Evolutionary conservation across 2,329 filamentous ascomycete species (phyloP), one percentile per base, ranked within the genome.

Genomic region (Geosmithia morbida): DNA sequence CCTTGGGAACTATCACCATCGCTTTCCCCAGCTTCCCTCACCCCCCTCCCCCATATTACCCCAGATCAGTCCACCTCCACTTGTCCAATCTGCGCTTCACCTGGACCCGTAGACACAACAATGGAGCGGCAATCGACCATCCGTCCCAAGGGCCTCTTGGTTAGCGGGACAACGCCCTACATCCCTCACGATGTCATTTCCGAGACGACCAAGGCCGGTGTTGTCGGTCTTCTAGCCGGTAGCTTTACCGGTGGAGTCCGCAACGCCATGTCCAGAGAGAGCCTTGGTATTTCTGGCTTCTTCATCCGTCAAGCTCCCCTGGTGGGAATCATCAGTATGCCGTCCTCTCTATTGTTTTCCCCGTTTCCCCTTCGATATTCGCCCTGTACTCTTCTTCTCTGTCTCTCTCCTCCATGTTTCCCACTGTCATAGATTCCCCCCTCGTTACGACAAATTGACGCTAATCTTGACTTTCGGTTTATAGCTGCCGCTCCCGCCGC

Each of bases 231-330:
- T 58, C 68, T 70, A 50, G 75, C 76, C 50, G 88, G 88, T 57
- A 68, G 85, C 60, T 74, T 87, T 64, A 63, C 84, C 51, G 83
- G 87, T 46, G 82, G 85, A 48, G 74, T 94, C 54, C 85, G 89
- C 70, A 97, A 94, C 71, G 87, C 88, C 50, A 75, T 96, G 56
- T 75, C 82, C 48, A 88, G 81, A 70, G 75, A 79, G 62, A 95
- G 95, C 65, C 72, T 92, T 54, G 87, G 88, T 56, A 75, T 81
- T 51, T 78, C 83, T 70, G 85, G 85, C 55, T 75, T 95, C 58
- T 81, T 97, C 61, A 85, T 85, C 44, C 79, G 80, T 58, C 83
- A 81, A 49, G 89, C 88, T 54, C 72, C 81, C 59, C 83, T 83
- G 45, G 84, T 90, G 60, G 83, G 64, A 43, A 57, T 66, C 40